Base-by-base conservation (phyloP, 148 eudicot species). In the Chenopodium formosanum region DNA sequence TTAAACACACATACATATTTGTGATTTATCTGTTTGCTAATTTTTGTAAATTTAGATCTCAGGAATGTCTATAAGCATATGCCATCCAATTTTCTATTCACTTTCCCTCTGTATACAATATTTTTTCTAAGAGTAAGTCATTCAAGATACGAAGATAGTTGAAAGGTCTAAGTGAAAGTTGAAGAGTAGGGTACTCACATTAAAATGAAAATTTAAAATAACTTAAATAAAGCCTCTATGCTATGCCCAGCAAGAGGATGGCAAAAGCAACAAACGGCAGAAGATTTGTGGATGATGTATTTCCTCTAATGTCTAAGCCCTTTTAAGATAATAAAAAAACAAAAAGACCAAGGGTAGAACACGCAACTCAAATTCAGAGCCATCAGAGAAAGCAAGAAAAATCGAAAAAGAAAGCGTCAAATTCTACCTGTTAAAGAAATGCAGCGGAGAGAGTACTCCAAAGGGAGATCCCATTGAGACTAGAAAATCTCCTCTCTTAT, bases 391-490 rank as follows among this genome's bases (percentile, higher is more conserved):
- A 73, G 53, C 62, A 62, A 31, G 34, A 34, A 29, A 13, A 77
- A 70, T 31, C 4, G 20, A 82, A 78, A 74, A 50, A 48, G 25
- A 63, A 68, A 60, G 58, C 67, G 12, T 44, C 66, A 62, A 72
- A 81, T 63, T 74, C 68, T 88, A 92, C 99, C 96, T 94, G 87
- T 96, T 96, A 81, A 88, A 91, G 89, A 96, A 96, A 86, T 96
- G 98, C 77, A 84, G 78, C 66, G 98, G 97, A 78, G 99, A 92
- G 80, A 96, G 89, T 83, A 91, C 84, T 82, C 99, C 99, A 82
- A 96, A 96, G 80, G 99, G 99, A 80, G 99, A 92, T 81, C 99
- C 99, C 91, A 96, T 81, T 50, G 94, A 92, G 85, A 96, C 81
- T 77, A 96, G 86, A 87, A 87, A 84, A 86, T 91, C 94, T 75